Evolutionary conservation across 208 protist species (phyloP), one percentile per base, ranked within the genome.

Genomic region (Trichomonas vaginalis): DNA sequence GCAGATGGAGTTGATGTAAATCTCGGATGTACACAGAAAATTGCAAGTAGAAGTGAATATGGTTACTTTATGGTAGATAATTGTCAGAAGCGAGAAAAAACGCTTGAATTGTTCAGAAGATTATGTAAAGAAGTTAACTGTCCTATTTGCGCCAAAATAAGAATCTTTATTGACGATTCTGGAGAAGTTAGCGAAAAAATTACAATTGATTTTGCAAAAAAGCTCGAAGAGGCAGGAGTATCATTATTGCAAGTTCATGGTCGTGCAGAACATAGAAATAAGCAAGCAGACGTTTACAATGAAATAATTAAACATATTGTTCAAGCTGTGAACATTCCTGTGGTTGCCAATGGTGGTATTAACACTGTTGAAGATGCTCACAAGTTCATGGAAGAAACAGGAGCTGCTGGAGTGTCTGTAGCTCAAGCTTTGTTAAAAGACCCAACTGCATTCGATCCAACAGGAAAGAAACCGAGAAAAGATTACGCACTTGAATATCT

Each of bases 1-100:
- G 23, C n/a, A 2, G 97, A 96, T 96, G 96, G 95, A 17, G 35
- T 97, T 35, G 96, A 97, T 61, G 12, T 97, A 32, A 97, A 97
- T 51, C 37, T 97, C 1, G 96, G 96, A 15, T 97, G 96, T 96
- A 96, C 96, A 2, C 96, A 97, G 95, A 23, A 82, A 32, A 96
- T 97, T 14, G 96, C 96, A 37, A 95, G 95, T 47, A 86, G 86
- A 21, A 97, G 96, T 46, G 35, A 96, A 45, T 97, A 97, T 95
- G 96, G 96, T 40, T 87, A 96, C 39, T 97, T 95, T 35, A 27
- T 97, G 0, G 51, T 96, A 37, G 95, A 97, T 92, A 92, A 40
- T 39, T 14, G 14, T n/a, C 40, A 92, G 56, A 92, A 92, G 27
- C 40, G 86, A 14, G 45, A 48, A 27, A 42, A 92, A 48, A 45